Percentiles rank a stretch among this genome's conserved stretches.
phyloP scores from a whole-genome alignment of 1,139 yeast species.

The Pneumocystis carinii region DNA sequence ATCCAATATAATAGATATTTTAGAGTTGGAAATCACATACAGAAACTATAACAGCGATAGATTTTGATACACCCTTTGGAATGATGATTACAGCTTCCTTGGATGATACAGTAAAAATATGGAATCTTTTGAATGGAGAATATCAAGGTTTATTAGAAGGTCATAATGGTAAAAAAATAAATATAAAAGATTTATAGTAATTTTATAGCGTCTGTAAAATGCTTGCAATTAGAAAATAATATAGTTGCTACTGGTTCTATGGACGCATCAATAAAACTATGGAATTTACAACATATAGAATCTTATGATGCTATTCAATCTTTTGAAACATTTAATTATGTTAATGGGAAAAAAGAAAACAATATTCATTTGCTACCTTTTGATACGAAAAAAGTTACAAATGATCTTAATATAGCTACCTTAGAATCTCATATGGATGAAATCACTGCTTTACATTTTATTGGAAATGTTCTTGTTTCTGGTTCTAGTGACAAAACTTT shows the following conservation, averaged over 20 bases:
- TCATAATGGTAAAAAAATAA: constrained; percentile 26
- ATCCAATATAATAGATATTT: not conserved
- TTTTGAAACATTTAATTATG: constrained; percentile 2
- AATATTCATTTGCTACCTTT: not conserved
- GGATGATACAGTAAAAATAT: constrained; percentile 68
- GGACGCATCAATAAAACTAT: constrained; percentile 46
- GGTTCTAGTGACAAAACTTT: constrained; percentile 47
- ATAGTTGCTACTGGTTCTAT: constrained; percentile 46
- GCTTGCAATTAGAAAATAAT: constrained; percentile 41
- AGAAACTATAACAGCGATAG: constrained; percentile 39
- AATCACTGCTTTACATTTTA: constrained; percentile 44
- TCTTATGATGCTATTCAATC: constrained; percentile 11
- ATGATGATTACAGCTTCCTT: constrained; percentile 61
- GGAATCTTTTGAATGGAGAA: constrained; percentile 54
- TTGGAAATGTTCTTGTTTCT: constrained; percentile 36
- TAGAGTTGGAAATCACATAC: constrained; percentile 39
- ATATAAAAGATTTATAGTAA: constrained; percentile 28
- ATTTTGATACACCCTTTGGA: constrained; percentile 58
- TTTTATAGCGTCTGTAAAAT: constrained; percentile 40
- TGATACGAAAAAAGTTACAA: constrained; percentile 2
- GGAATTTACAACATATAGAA: constrained; percentile 34
- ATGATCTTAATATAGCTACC: constrained; percentile 28
- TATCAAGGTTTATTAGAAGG: constrained; percentile 21
- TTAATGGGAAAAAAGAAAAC: constrained; percentile 5
- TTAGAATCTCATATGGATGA: constrained; percentile 52